A percentile compares a stretch with the other conserved stretches of the same genome.
Conservation (phyloP, 768 basidiomycete genomes). For the Termitomyces sp. region DNA sequence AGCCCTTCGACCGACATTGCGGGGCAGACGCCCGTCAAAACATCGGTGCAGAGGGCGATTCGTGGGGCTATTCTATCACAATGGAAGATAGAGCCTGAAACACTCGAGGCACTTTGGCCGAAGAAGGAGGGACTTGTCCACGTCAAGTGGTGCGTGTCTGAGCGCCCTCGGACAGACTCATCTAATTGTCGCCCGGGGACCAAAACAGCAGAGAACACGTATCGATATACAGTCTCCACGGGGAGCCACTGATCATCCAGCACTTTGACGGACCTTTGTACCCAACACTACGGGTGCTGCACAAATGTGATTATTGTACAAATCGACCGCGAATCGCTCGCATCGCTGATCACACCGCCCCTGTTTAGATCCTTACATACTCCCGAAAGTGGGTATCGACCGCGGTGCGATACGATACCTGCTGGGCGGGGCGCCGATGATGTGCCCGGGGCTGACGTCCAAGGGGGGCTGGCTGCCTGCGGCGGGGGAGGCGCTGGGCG, state of each 20-base stretch:
- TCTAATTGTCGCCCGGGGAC: conserved; percentile 13
- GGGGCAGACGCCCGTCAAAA: conserved; percentile 87
- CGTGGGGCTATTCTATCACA: conserved; percentile 75
- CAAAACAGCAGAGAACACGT: conserved; percentile 85
- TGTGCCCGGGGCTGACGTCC: conserved; percentile 96
- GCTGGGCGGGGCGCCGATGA: conserved; percentile 90
- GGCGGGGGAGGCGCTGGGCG: conserved; percentile 56
- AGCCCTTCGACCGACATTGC: conserved; percentile 75
- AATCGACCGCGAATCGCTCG: too few relatives aligned
- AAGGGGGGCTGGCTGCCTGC: conserved; percentile 85
- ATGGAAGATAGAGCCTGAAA: conserved; percentile 75
- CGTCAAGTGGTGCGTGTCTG: conserved; percentile 82
- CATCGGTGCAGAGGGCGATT: conserved; percentile 88
- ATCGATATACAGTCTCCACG: conserved; percentile 85
- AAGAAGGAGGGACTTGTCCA: conserved; percentile 95
- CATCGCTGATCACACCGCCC: not conserved
- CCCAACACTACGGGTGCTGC: conserved; percentile 84
- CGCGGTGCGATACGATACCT: conserved; percentile 98
- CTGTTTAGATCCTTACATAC: conserved; percentile 76
- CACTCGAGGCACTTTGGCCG: conserved; percentile 91
- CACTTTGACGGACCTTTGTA: conserved; percentile 92
- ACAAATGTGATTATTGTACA: too few relatives aligned
- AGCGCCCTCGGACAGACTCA: conserved; percentile 10
- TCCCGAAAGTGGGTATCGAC: conserved; percentile 87
- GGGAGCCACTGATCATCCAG: conserved; percentile 90